phyloP scores from a whole-genome alignment of 805 yeast genomes.

The Saccharomycopsis amapae region DNA sequence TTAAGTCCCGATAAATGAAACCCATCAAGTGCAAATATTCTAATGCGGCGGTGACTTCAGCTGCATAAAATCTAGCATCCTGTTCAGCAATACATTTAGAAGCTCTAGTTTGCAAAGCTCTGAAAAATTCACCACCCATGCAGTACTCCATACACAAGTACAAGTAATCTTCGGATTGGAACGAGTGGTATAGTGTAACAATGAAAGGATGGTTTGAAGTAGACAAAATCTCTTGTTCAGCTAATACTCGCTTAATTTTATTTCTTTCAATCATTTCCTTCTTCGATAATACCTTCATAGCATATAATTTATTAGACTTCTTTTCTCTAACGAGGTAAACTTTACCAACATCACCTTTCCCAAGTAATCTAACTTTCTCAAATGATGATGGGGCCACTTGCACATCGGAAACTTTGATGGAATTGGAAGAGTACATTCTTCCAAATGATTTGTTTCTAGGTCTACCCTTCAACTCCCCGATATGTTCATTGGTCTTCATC shows the following conservation, averaged over 20 bases:
- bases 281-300: constrained; percentile 87
- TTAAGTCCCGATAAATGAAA: constrained; percentile 89
- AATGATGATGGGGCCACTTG: constrained; percentile 84
- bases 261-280: constrained; percentile 93
- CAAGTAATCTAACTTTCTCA: constrained; percentile 82
- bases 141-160: constrained; percentile 98
- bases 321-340: constrained; percentile 89
- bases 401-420: constrained; percentile 66
- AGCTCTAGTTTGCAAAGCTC: constrained; percentile 88
- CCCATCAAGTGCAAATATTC: constrained; percentile 97
- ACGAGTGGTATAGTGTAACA: constrained; percentile 91
- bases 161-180: constrained; percentile 86
- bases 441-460: constrained; percentile 42
- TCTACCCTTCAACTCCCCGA: constrained; percentile 33
- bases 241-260: constrained; percentile 88
- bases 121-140: constrained; percentile 97
- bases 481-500: constrained; percentile 26
- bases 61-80: constrained; percentile 90
- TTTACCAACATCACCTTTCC: constrained; percentile 97
- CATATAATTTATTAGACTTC: constrained; percentile 64
- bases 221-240: constrained; percentile 94
- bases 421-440: constrained; percentile 64
- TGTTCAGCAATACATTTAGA: constrained; percentile 78
- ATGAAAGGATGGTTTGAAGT: constrained; percentile 96
- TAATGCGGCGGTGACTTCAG: constrained; percentile 94